Base-by-base conservation (phyloP, 2,329 filamentous ascomycete species). In the Aspergillus awamori region DNA sequence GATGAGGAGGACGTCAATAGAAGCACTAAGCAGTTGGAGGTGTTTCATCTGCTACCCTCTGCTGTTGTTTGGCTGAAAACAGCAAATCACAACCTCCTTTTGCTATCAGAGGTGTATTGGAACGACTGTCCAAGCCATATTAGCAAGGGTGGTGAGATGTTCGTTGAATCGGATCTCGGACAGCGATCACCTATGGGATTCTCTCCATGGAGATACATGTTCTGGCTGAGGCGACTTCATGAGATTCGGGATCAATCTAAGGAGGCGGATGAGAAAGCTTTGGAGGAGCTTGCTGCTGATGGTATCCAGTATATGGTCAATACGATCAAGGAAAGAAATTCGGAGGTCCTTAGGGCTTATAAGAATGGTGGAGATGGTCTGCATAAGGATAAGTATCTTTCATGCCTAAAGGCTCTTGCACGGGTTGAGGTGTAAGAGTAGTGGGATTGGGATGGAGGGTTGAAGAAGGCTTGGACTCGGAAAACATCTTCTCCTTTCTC, bases 221-320 rank as follows among this genome's bases (percentile, higher is more conserved):
- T 59, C 63, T 72, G 70, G 70, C 53, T 72, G 3, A 71, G 68
- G 62, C 63, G 67, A 51, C 58, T 71, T 4, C 66, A 70, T 62
- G 57, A 69, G 38, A 68, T 70, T 28, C 53, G 53, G 11, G 67
- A 70, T 7, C 56, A 70, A 39, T 65, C 69, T 2, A 58, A 41
- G 5, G 43, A 64, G 41, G 65, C 63, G 2, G 53, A 61, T 22
- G 68, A 71, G 41, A 65, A 64, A 20, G 1, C 2, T 8, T 20
- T 72, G 1, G 68, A 63, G 43, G 68, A 70, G 57, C 47, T 57
- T 30, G 67, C 66, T 17, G 41, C 58, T 6, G 61, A 69, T 48
- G 63, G 53, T 8, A 72, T 72, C 43, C 20, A 67, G 1, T 54
- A n/a, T 11, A 70, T 70, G 68, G 8, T 69, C 10, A 22, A 20